phyloP scores from a whole-genome alignment of 495 filamentous ascomycete species.

The Talaromyces stipitatus region DNA sequence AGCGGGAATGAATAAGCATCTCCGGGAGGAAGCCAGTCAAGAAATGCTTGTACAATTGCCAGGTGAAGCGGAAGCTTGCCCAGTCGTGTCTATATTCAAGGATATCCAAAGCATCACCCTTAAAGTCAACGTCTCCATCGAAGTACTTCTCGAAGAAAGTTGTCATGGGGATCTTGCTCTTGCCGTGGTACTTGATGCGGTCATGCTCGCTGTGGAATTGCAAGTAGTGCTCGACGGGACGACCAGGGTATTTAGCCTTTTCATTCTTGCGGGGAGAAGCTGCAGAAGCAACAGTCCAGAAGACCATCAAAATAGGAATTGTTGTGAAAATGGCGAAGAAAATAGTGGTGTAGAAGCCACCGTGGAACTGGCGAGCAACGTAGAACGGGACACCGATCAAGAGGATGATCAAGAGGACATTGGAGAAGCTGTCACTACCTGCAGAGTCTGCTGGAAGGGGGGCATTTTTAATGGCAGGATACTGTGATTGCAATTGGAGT shows the following conservation, averaged over 20 bases:
- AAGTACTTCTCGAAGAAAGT: conserved; percentile 65
- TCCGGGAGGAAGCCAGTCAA: conserved; percentile 62
- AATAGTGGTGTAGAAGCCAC: conserved; percentile 48
- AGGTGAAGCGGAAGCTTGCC: conserved; percentile 62
- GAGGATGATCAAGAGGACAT: conserved; percentile 43
- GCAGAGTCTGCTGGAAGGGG: conserved; percentile 53
- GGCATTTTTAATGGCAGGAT: conserved; percentile 56
- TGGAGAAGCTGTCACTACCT: conserved; percentile 50
- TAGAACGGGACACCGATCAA: conserved; percentile 44
- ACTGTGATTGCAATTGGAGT: conserved; percentile 27
- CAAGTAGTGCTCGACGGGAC: conserved; percentile 56
- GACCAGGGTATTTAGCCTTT: conserved; percentile 53
- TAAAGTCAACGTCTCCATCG: conserved; percentile 55
- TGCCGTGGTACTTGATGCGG: conserved; percentile 47
- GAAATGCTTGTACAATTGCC: conserved; percentile 58
- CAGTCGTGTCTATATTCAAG: conserved; percentile 63
- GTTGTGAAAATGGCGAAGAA: conserved; percentile 49
- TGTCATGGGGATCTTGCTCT: conserved; percentile 58
- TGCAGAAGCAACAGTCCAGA: conserved; percentile 50
- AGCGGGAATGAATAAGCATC: conserved; percentile 59
- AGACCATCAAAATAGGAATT: conserved; percentile 48
- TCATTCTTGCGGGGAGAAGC: conserved; percentile 56
- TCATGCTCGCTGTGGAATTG: conserved; percentile 54
- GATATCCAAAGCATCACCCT: conserved; percentile 51
- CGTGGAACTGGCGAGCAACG: conserved; percentile 42